Evolutionary conservation across 1,284 basidiomycete species (phyloP).

Genomic region (Rhodotorula sp.): DNA sequence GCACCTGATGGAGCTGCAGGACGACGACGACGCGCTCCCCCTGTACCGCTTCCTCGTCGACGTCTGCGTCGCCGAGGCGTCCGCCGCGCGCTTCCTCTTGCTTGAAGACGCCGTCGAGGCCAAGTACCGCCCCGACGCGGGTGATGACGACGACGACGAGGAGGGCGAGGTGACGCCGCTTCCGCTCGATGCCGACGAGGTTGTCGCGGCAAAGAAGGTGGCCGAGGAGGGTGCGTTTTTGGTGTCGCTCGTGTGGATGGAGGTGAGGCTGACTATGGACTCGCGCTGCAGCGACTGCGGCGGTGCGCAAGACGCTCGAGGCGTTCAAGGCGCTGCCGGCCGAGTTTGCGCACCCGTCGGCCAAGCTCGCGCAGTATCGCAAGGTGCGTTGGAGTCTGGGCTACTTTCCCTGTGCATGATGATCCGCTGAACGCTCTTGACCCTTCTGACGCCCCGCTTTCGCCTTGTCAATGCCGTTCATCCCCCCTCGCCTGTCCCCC

Average conservation of each 20-base stretch:
- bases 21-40: not conserved
- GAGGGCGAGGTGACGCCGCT: constrained; percentile 27
- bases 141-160: constrained; percentile 6
- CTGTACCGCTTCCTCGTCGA: not conserved
- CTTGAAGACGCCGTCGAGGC: constrained; percentile 30
- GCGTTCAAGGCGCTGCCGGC: not conserved
- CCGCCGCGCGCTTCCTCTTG: constrained; percentile 21
- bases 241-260: not conserved
- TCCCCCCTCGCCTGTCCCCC: not conserved
- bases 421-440: not conserved
- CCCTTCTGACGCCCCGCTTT: not conserved
- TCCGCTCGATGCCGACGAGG: constrained; percentile 24
- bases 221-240: constrained; percentile 16
- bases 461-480: not conserved
- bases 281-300: constrained; percentile 7
- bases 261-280: not conserved
- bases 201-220: constrained; percentile 17
- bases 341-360: constrained; percentile 5
- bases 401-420: not conserved
- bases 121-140: constrained; percentile 21
- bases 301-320: constrained; percentile 12
- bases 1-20: not conserved
- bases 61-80: constrained; percentile 17
- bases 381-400: constrained; percentile 16
- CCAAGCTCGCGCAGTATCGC: constrained; percentile 24